Evolutionary conservation across 2,329 filamentous ascomycete genomes (phyloP).

Genomic region (Aspergillus eucalypticola): DNA sequence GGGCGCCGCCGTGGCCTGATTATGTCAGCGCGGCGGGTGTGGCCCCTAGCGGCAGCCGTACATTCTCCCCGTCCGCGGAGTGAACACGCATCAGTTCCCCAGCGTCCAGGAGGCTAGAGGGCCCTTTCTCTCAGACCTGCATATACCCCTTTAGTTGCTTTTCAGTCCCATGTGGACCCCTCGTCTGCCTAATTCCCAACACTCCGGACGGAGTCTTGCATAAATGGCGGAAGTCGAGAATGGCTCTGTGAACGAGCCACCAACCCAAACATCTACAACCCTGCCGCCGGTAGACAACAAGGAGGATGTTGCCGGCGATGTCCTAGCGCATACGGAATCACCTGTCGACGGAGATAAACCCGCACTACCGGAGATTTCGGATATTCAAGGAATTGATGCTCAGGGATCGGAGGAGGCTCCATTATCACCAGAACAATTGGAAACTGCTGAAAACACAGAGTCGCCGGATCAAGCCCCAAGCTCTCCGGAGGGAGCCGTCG

Average conservation of each 20-base stretch:
- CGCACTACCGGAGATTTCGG: conserved; percentile 27
- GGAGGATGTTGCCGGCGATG: conserved; percentile 33
- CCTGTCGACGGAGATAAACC: conserved; percentile 37
- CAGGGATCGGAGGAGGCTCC: conserved; percentile 18
- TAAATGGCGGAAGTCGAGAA: conserved; percentile 46
- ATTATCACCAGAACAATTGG: conserved; percentile 10
- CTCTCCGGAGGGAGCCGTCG: conserved; percentile 27
- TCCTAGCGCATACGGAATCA: conserved; percentile 26
- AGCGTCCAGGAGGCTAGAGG: conserved; percentile 6
- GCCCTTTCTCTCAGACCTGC: conserved; percentile 14
- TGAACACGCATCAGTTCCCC: conserved; percentile 32
- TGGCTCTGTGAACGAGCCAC: conserved; percentile 35
- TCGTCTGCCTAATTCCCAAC: conserved; percentile 26
- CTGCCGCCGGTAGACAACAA: conserved; percentile 31
- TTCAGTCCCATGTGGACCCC: conserved; percentile 32
- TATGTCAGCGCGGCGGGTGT: conserved; percentile 26
- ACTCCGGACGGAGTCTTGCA: conserved; percentile 39
- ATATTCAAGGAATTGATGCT: conserved; percentile 32
- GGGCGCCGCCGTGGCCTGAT: conserved; percentile 22
- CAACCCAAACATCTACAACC: conserved; percentile 28
- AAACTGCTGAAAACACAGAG: conserved; percentile 23
- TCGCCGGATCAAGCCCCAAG: conserved; percentile 26
- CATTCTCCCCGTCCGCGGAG: conserved; percentile 26
- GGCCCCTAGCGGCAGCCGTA: conserved; percentile 24
- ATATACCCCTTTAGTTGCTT: conserved; percentile 23